Evolutionary conservation across 2,329 filamentous ascomycete species (phyloP), one percentile per base, ranked within the genome.

Genomic region (Sporothrix pseudoabietina): DNA sequence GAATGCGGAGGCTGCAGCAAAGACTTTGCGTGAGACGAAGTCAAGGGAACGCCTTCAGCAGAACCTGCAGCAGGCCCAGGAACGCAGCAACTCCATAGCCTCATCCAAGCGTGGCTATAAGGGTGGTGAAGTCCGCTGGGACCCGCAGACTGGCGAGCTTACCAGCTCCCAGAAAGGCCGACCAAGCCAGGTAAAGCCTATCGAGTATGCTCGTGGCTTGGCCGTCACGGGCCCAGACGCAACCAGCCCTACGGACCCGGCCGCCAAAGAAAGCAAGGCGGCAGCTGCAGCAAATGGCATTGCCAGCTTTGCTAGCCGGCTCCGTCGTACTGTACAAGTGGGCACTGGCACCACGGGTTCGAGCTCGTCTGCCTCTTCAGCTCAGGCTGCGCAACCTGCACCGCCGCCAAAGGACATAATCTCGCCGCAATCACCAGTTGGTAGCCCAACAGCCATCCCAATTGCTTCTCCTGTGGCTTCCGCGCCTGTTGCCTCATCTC

Each of bases 81-180:
- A 80, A 32, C 76, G 75, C 32, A 76, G 71, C n/a, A 57, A 74
- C 26, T 73, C 68, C 10, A 73, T 66, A 7, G 44, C 68, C 1
- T 72, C 70, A 19, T 75, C 75, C 1, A 73, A 35, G 32, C 75
- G 76, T 7, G 74, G 75, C n/a, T 78, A 77, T 49, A 78, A 80
- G 63, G 79, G 78, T 44, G 79, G 80, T 69, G 84, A 86, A 74
- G 85, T 84, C 30, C 83, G 84, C 76, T 92, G 90, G 90, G 89
- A 93, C 80, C 87, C 87, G 66, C 88, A 87, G 78, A 90, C 90
- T 3, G 90, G 89, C 9, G 90, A 92, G 78, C 87, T 89, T 54
- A 90, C 88, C 5, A 85, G 83, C n/a, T 86, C 83, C 72, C 81
- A 85, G 26, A 85, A 82, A 66, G 89, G 89, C 16, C 87, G 85